Percentiles rank a stretch among this genome's conserved stretches.
Evolutionary conservation across 805 yeast genomes (phyloP).

Genomic region (Zygosaccharomyces rouxii): DNA sequence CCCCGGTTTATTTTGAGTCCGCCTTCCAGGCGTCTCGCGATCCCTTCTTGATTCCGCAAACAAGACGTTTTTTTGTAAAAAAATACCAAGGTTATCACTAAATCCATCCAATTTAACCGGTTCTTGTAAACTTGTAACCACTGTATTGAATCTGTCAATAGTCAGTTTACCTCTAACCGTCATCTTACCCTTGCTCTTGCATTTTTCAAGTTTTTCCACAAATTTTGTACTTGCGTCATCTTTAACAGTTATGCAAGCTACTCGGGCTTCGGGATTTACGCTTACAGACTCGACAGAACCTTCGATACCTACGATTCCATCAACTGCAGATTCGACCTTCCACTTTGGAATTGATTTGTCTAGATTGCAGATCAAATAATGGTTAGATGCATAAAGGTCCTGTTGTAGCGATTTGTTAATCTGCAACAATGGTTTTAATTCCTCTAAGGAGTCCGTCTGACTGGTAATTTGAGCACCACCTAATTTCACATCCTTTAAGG

Average conservation of each 20-base stretch:
- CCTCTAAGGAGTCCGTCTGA: constrained; percentile 17
- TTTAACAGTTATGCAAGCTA: constrained; percentile 28
- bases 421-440: constrained; percentile 12
- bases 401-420: not conserved
- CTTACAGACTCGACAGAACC: constrained; percentile 24
- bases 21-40: constrained; percentile 9
- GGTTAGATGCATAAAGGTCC: constrained; percentile 35
- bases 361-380: constrained; percentile 74
- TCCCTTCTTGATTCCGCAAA: not conserved
- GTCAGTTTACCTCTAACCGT: constrained; percentile 22
- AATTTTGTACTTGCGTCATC: constrained; percentile 15
- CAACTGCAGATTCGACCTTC: constrained; percentile 48
- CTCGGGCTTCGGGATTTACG: constrained; percentile 27
- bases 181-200: constrained; percentile 5
- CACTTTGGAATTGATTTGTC: constrained; percentile 64
- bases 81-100: constrained; percentile 24
- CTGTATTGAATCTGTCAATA: constrained; percentile 19
- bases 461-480: constrained; percentile 38
- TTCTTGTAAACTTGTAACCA: constrained; percentile 8
- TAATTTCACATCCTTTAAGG: constrained; percentile 43
- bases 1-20: constrained; percentile 8
- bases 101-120: constrained; percentile 17
- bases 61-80: constrained; percentile 19
- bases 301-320: constrained; percentile 26
- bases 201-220: constrained; percentile 6